Percentiles rank a stretch among this genome's conserved stretches.
Evolutionary conservation across 2,329 filamentous ascomycete species (phyloP).

Genomic region (Cercospora zeina): DNA sequence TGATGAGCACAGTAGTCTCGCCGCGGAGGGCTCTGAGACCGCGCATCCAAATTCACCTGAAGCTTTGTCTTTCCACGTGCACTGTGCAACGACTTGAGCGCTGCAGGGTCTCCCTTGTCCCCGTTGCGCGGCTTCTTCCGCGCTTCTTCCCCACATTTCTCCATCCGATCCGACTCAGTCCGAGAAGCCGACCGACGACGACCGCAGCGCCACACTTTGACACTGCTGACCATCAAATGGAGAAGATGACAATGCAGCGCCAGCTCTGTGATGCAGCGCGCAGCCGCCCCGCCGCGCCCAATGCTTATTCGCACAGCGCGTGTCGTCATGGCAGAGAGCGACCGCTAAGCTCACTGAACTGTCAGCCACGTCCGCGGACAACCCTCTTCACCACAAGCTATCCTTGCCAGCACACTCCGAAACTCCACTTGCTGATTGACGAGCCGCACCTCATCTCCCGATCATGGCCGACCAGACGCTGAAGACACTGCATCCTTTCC

Average conservation of each 20-base stretch:
- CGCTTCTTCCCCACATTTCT: background rate
- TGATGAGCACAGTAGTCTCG: background rate
- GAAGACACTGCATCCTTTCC: conserved; percentile 35
- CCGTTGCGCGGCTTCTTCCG: background rate
- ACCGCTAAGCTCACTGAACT: conserved; percentile 3
- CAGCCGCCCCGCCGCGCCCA: background rate
- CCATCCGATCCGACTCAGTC: background rate
- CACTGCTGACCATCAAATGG: too few relatives aligned
- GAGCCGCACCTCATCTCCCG: background rate
- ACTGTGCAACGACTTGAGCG: background rate
- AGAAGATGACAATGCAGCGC: background rate
- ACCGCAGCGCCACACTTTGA: background rate
- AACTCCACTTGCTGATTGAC: background rate
- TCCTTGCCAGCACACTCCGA: background rate
- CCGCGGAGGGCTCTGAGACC: background rate
- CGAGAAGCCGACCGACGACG: background rate
- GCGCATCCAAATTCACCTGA: background rate
- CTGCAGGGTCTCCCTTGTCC: background rate
- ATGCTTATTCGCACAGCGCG: background rate
- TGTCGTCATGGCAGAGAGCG: conserved; percentile 8
- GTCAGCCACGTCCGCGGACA: conserved; percentile 14
- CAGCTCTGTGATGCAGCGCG: background rate
- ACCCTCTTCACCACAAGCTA: background rate
- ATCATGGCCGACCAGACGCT: conserved; percentile 35
- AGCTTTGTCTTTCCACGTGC: background rate